These are phyloP conservation scores for Backusella circina DNA, from an alignment of 192 early-diverging fungal species.

Conservation along the genomic window DNA sequence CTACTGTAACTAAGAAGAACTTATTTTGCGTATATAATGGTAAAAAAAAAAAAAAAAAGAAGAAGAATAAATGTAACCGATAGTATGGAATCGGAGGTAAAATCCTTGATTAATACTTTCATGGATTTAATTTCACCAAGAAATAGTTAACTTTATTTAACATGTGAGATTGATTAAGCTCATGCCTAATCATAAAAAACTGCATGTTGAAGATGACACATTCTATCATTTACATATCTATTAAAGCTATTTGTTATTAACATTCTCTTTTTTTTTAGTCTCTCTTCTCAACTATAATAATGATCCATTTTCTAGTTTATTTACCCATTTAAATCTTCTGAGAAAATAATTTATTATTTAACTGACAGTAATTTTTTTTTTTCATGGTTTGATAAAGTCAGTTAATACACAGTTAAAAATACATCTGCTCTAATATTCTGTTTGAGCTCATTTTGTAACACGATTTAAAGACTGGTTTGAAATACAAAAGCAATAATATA, in stretches of 20 bases:
- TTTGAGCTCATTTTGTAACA: background rate
- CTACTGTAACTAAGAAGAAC: background rate
- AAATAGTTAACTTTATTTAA: no score
- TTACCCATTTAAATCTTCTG: background rate
- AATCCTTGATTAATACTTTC: no score
- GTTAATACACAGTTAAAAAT: background rate
- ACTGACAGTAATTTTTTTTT: background rate
- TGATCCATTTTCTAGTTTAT: background rate
- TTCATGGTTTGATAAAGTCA: background rate
- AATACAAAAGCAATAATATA: background rate
- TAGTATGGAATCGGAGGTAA: no score
- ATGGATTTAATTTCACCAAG: no score
- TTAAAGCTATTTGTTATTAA: no score
- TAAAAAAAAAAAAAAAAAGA: background rate
- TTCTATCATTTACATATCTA: no score
- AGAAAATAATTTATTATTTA: background rate
- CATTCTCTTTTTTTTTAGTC: no score
- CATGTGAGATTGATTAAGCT: no score
- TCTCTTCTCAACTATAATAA: background rate
- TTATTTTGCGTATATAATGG: background rate
- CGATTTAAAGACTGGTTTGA: background rate
- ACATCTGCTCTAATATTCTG: background rate
- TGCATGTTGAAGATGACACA: no score
- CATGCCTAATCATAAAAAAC: no score
- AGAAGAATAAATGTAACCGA: no score